Conservation (phyloP, 108 stramenopile species). For the Discostella pseudostelligera region DNA sequence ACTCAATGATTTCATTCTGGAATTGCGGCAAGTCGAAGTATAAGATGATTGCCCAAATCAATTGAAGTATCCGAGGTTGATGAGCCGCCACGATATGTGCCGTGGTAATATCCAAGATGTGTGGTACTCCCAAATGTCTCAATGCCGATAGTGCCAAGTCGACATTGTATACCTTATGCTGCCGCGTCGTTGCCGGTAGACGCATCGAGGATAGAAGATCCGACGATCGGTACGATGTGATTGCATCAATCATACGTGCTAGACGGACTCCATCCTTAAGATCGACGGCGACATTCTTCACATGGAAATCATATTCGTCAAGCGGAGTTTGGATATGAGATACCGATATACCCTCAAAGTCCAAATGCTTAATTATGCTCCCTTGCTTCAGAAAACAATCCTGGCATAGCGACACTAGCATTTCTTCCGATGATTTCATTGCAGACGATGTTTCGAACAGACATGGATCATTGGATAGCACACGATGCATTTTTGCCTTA, state of each 20-base stretch:
- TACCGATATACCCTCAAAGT: slow-evolving; percentile 71
- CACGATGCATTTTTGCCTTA: slow-evolving; percentile 54
- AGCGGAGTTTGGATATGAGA: slow-evolving; percentile 77
- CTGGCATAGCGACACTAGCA: slow-evolving; percentile 76
- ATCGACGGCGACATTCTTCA: slow-evolving; percentile 85
- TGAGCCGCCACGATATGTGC: slow-evolving; percentile 87
- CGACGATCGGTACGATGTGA: slow-evolving; percentile 44
- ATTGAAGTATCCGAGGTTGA: slow-evolving; percentile 76
- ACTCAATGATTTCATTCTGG: slow-evolving; percentile 12
- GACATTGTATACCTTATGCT: slow-evolving; percentile 93
- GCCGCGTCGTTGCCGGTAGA: slow-evolving; percentile 85
- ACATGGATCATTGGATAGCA: slow-evolving; percentile 64
- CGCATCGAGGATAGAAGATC: slow-evolving; percentile 61
- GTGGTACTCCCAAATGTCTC: slow-evolving; percentile 45
- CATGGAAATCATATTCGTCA: slow-evolving; percentile 88
- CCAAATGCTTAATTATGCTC: slow-evolving; percentile 84
- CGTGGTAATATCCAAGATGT: slow-evolving; percentile 59
- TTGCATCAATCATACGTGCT: slow-evolving; percentile 74
- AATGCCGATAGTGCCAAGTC: slow-evolving; percentile 60
- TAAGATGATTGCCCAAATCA: slow-evolving; percentile 73
- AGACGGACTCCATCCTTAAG: slow-evolving; percentile 93
- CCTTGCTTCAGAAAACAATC: slow-evolving; percentile 84
- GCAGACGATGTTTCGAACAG: slow-evolving; percentile 58
- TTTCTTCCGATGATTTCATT: slow-evolving; percentile 87
- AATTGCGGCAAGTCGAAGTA: slow-evolving; percentile 56